A percentile compares a stretch with the other conserved stretches of the same genome.
Evolutionary conservation across 2,329 filamentous ascomycete genomes (phyloP).

Genomic region (Trichoderma koningii): DNA sequence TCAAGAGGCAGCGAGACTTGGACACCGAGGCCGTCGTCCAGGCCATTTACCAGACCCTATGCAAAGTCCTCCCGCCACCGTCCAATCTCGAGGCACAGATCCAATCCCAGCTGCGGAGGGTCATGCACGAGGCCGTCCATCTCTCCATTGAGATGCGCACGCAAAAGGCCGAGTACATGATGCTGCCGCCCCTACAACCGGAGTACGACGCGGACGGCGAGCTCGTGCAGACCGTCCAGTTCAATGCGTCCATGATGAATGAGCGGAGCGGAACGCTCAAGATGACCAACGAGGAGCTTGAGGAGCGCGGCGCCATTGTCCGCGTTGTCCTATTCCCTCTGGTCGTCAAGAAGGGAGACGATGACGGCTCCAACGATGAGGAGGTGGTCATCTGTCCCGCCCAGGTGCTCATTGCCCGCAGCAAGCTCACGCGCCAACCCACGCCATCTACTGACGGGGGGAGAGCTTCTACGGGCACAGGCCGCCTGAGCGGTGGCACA

Average conservation of each 20-base stretch:
- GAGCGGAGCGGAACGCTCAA: conserved; percentile 71
- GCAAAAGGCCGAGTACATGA: conserved; percentile 95
- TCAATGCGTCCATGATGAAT: conserved; percentile 94
- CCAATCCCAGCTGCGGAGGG: conserved; percentile 79
- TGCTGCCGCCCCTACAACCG: conserved; percentile 91
- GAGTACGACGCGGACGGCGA: conserved; percentile 95
- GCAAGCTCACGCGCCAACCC: conserved; percentile 43
- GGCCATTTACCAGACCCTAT: conserved; percentile 77
- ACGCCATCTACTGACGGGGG: conserved; percentile 57
- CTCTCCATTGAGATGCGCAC: conserved; percentile 96
- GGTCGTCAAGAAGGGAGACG: conserved; percentile 93
- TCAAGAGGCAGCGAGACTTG: conserved; percentile 77
- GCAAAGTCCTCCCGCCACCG: conserved; percentile 83
- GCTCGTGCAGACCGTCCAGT: conserved; percentile 80
- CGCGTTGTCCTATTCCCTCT: conserved; percentile 93
- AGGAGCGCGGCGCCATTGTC: conserved; percentile 74
- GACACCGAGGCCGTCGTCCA: conserved; percentile 97
- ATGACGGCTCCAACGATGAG: conserved; percentile 82
- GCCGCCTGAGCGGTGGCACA: conserved; percentile 41
- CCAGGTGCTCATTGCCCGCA: conserved; percentile 78
- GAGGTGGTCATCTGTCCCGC: conserved; percentile 95
- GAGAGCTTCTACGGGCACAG: conserved; percentile 47
- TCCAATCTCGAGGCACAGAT: conserved; percentile 78
- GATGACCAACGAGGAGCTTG: conserved; percentile 73
- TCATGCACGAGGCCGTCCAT: conserved; percentile 84